Conservation (phyloP, 2,329 filamentous ascomycete genomes). For the Atkinsonella texensis region DNA sequence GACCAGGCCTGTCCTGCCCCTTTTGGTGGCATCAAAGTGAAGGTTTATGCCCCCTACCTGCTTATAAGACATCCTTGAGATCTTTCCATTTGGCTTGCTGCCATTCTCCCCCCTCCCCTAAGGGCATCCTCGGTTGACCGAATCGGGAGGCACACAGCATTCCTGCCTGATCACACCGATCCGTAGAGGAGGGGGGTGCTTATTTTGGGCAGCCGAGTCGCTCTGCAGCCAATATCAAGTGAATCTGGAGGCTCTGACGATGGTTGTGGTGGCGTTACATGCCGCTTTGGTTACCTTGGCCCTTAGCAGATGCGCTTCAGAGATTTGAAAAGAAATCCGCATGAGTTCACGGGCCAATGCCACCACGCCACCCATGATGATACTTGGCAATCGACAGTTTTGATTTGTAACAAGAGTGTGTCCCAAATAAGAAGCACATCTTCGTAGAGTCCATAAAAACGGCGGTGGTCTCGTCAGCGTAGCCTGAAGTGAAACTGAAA, state of each 20-base stretch:
- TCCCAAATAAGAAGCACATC: too few relatives aligned
- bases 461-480: too few relatives aligned
- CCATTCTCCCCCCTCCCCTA: not conserved
- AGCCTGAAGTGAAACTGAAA: too few relatives aligned
- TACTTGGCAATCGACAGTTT: too few relatives aligned
- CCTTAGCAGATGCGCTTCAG: too few relatives aligned
- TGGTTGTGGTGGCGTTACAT: not conserved
- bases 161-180: conserved; percentile 13
- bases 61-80: not conserved
- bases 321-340: too few relatives aligned
- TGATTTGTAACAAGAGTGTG: too few relatives aligned
- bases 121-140: not conserved
- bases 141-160: conserved; percentile 10
- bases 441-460: too few relatives aligned
- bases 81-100: not conserved
- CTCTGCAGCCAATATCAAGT: not conserved
- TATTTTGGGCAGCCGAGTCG: conserved; percentile 14
- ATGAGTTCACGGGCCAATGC: too few relatives aligned
- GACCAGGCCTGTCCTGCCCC: not conserved
- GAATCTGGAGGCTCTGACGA: not conserved
- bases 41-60: too few relatives aligned
- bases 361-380: too few relatives aligned
- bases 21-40: not conserved
- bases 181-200: conserved; percentile 3
- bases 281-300: too few relatives aligned